A percentile compares a stretch with the other conserved stretches of the same genome.
phyloP scores from a whole-genome alignment of 495 filamentous ascomycete species.

The Penicillium paxilli region DNA sequence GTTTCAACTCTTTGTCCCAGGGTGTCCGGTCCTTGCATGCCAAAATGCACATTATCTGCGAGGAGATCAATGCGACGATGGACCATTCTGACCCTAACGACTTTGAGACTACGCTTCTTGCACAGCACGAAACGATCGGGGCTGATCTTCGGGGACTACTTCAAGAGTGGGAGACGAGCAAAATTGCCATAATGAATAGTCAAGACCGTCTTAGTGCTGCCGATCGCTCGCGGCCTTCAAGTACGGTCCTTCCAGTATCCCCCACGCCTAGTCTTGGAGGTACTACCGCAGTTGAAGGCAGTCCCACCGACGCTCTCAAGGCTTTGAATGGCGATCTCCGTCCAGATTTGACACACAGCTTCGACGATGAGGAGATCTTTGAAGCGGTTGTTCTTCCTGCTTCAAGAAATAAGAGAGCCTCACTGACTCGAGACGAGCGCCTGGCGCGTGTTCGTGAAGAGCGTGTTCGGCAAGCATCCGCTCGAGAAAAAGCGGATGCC shows the following conservation, averaged over 20 bases:
- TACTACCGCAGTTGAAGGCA: constrained; percentile 81
- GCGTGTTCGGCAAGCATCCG: constrained; percentile 63
- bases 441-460: constrained; percentile 89
- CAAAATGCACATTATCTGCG: constrained; percentile 88
- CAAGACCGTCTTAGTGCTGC: constrained; percentile 54
- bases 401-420: constrained; percentile 58
- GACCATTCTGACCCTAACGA: constrained; percentile 68
- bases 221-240: constrained; percentile 69
- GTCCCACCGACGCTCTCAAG: constrained; percentile 71
- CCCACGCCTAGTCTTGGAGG: constrained; percentile 81
- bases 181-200: constrained; percentile 68
- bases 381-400: constrained; percentile 80
- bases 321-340: constrained; percentile 66
- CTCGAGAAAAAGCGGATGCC: constrained; percentile 71
- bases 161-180: constrained; percentile 90
- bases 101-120: constrained; percentile 71
- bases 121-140: constrained; percentile 94
- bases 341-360: constrained; percentile 33
- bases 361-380: constrained; percentile 73
- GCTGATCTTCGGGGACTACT: constrained; percentile 78
- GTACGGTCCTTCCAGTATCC: constrained; percentile 71
- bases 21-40: constrained; percentile 91
- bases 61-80: constrained; percentile 78
- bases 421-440: constrained; percentile 82
- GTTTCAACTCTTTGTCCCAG: constrained; percentile 82